Percentiles rank a stretch among this genome's conserved stretches.
phyloP scores from a whole-genome alignment of 2,329 filamentous ascomycete genomes.

The Sporothrix humicola region DNA sequence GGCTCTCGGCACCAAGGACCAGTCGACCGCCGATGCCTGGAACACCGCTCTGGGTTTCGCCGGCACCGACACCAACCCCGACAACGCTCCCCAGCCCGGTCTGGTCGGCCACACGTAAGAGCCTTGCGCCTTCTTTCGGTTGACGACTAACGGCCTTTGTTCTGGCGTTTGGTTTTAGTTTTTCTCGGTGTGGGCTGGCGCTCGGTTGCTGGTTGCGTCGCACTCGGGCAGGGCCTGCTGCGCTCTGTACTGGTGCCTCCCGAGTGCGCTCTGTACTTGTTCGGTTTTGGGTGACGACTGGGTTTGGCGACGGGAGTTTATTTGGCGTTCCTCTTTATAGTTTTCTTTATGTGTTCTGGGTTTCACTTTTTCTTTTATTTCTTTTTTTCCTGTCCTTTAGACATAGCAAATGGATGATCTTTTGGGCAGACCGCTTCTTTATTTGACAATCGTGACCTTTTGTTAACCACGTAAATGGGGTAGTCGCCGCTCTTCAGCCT shows the following conservation, averaged over 20 bases:
- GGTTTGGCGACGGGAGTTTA: slow-evolving; percentile 7
- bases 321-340: neutral
- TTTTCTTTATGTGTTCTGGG: neutral
- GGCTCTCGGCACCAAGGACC: slow-evolving; percentile 46
- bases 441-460: too few relatives aligned
- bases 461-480: slow-evolving; percentile 15
- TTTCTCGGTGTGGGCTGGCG: neutral
- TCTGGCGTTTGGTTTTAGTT: neutral
- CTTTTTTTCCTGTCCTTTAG: neutral
- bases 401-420: slow-evolving; percentile 8
- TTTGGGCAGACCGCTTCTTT: neutral
- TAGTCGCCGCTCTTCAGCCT: slow-evolving; percentile 40
- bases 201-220: neutral
- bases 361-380: neutral
- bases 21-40: slow-evolving; percentile 49
- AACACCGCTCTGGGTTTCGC: slow-evolving; percentile 51
- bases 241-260: slow-evolving; percentile 13
- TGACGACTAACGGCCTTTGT: neutral
- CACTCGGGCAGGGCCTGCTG: slow-evolving; percentile 20
- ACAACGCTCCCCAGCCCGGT: slow-evolving; percentile 47
- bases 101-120: slow-evolving; percentile 48
- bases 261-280: slow-evolving; percentile 1
- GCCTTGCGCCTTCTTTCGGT: too few relatives aligned
- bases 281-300: neutral
- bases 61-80: slow-evolving; percentile 48